These are phyloP conservation scores for Arthroderma sp. DNA, from an alignment of 2,329 filamentous ascomycete genomes.

Conservation along the genomic window DNA sequence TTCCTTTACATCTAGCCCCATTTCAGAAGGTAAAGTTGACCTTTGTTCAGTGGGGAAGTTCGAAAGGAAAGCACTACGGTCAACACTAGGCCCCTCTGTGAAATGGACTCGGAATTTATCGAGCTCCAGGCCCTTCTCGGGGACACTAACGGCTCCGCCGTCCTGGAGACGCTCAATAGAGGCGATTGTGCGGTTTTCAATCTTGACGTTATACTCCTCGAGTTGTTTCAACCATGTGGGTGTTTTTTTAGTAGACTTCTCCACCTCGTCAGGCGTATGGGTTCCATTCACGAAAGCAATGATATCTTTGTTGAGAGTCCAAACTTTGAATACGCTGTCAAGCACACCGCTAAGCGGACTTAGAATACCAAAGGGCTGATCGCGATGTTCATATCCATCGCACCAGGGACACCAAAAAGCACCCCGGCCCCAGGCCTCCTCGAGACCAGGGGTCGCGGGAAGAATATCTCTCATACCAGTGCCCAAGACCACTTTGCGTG, in stretches of 20 bases:
- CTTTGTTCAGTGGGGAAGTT: slow-evolving; percentile 37
- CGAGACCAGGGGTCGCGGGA: slow-evolving; percentile 41
- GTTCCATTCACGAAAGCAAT: slow-evolving; percentile 49
- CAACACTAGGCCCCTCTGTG: slow-evolving; percentile 30
- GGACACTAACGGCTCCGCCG: slow-evolving; percentile 18
- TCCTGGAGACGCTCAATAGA: slow-evolving; percentile 35
- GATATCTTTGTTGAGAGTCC: slow-evolving; percentile 43
- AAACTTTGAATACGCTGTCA: slow-evolving; percentile 37
- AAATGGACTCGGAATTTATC: slow-evolving; percentile 47
- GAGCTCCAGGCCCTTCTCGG: slow-evolving; percentile 29
- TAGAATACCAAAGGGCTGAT: slow-evolving; percentile 45
- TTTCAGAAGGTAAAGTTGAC: slow-evolving; percentile 34
- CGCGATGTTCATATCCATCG: slow-evolving; percentile 48
- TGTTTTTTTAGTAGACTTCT: slow-evolving; percentile 26
- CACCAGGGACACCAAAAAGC: slow-evolving; percentile 55
- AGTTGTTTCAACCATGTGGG: slow-evolving; percentile 40
- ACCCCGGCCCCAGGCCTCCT: slow-evolving; percentile 45
- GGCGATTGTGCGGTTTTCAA: slow-evolving; percentile 45
- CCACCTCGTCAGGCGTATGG: slow-evolving; percentile 34
- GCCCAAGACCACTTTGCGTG: slow-evolving; percentile 44
- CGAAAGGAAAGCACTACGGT: slow-evolving; percentile 41
- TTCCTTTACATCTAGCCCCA: slow-evolving; percentile 34
- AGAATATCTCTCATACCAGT: slow-evolving; percentile 46
- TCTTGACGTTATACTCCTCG: slow-evolving; percentile 35
- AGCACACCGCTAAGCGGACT: slow-evolving; percentile 34